Evolutionary conservation across 257 asterid genomes (phyloP).

Genomic region (Plectranthus barbatus): DNA sequence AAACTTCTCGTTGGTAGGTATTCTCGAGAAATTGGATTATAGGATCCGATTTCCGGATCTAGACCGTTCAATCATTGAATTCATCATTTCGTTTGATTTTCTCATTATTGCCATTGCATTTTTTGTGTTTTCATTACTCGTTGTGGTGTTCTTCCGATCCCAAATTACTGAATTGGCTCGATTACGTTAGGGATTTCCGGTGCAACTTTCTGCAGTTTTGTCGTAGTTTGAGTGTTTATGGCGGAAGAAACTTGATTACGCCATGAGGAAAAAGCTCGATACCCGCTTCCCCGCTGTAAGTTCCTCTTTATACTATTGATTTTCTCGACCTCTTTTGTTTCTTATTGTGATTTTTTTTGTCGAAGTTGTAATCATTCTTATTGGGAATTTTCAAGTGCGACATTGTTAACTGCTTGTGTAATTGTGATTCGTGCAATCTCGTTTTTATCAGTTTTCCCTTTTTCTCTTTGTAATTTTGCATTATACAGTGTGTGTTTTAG

Average conservation of each 20-base stretch:
- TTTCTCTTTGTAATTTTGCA: neutral
- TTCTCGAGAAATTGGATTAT: no score
- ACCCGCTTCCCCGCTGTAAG: no score
- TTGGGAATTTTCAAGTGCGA: neutral
- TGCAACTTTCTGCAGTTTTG: neutral
- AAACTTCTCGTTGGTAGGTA: no score
- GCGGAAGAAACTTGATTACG: slow-evolving; percentile 18
- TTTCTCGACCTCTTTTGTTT: neutral
- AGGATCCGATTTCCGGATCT: neutral
- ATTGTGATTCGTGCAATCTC: slow-evolving; percentile 9
- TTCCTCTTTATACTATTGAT: no score
- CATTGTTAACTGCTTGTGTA: neutral
- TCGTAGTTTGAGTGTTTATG: slow-evolving; percentile 9
- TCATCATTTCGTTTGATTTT: neutral
- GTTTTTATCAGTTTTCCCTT: neutral
- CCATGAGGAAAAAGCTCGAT: no score
- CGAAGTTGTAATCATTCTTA: neutral
- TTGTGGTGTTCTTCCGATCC: slow-evolving; percentile 6
- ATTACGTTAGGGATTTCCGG: neutral
- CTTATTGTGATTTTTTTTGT: neutral
- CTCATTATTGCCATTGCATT: neutral
- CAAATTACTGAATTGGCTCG: slow-evolving; percentile 3
- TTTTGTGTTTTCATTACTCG: neutral
- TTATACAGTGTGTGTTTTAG: neutral
- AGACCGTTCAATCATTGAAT: slow-evolving; percentile 21